Evolutionary conservation across 345 rosid genomes (phyloP), one percentile per base, ranked within the genome.

Genomic region (Erodium maritimum): DNA sequence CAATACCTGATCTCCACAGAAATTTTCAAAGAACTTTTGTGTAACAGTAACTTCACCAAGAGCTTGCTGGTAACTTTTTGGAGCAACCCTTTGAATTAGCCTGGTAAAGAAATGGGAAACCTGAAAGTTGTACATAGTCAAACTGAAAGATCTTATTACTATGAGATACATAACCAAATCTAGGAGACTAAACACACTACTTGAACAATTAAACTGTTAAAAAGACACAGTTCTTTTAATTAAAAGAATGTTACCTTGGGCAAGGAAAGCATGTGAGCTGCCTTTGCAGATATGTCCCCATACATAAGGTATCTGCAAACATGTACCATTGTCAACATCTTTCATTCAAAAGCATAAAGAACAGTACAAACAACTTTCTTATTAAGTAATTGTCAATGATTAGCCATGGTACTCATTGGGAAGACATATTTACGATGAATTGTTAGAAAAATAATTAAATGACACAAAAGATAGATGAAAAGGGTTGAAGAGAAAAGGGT

Each of bases 21-120:
- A 93, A 76, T 93, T 93, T 74, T 89, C 95, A 19, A 93, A 77
- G 63, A 93, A 93, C 56, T 93, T 93, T 61, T 65, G 69, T 24
- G 96, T 93, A 60, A 93, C 95, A 50, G 65, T 69, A 71, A 93
- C 99, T 77, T 93, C 99, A 58, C 69, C 94, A 57, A 77, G 74
- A 57, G 96, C 99, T 78, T 93, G 99, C 67, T 87, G 85, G 59
- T 89, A 93, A 79, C 95, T 93, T 76, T 93, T 93, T 34, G 99
- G 99, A 62, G 88, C 68, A 59, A 93, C 99, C 71, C 99, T 81
- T 63, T 93, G 96, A 73, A 93, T 85, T 54, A 93, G 70, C 75
- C 91, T 82, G 23, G 94, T 65, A 62, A 93, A 93, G 79, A 89
- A 93, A 67, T 86, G 77, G 11, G 94, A 73, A 23, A 87, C 96